These are phyloP conservation scores for Saccharomycopsis phalli DNA, from an alignment of 1,139 yeast genomes.

Conservation along the genomic window DNA sequence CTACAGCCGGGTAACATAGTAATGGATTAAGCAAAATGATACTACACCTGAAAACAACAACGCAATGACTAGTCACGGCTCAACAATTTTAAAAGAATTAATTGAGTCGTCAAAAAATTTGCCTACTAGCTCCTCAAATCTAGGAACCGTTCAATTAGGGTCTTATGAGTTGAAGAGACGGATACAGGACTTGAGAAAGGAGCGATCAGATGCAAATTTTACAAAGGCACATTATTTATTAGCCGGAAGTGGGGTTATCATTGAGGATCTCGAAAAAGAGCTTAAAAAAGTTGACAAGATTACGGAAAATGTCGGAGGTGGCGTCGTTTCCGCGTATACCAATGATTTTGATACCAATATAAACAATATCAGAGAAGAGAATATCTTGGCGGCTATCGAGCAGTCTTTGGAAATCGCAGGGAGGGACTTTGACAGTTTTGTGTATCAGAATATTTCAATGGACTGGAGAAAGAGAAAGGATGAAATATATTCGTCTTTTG, in stretches of 20 bases:
- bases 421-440: conserved; percentile 70
- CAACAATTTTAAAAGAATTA: conserved; percentile 38
- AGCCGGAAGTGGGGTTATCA: conserved; percentile 83
- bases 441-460: conserved; percentile 60
- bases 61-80: no score
- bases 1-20: no score
- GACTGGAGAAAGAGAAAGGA: conserved; percentile 81
- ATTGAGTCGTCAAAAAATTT: conserved; percentile 63
- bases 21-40: no score
- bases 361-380: conserved; percentile 70
- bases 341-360: conserved; percentile 47
- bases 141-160: conserved; percentile 69
- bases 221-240: conserved; percentile 86
- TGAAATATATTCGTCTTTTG: conserved; percentile 62
- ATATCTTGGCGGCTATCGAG: conserved; percentile 74
- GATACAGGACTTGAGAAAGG: conserved; percentile 49
- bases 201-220: conserved; percentile 36
- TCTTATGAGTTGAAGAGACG: conserved; percentile 69
- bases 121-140: conserved; percentile 53
- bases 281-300: conserved; percentile 7
- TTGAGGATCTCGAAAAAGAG: conserved; percentile 29
- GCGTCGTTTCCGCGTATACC: conserved; percentile 7
- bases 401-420: conserved; percentile 69
- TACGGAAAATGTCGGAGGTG: background rate
- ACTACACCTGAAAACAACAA: no score